A percentile compares a stretch with the other conserved stretches of the same genome.
Evolutionary conservation across 495 filamentous ascomycete species (phyloP).

Genomic region (Xylaria nigripes): DNA sequence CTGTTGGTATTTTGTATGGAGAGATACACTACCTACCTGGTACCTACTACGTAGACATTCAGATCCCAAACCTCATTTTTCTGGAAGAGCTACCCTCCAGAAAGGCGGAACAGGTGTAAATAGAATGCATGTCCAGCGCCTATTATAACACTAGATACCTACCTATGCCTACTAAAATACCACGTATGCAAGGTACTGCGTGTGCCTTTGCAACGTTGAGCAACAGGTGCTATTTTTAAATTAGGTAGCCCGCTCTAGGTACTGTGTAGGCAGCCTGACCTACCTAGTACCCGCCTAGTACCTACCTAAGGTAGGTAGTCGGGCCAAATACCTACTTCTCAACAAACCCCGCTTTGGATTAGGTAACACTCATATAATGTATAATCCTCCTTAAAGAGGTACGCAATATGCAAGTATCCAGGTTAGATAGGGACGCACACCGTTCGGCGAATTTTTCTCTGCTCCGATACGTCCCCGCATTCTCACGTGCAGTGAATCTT

Average conservation of each 20-base stretch:
- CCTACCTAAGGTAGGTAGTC: too few relatives aligned
- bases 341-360: neutral
- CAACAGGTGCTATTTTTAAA: constrained; percentile 28
- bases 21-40: too few relatives aligned
- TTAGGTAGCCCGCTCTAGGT: constrained; percentile 26
- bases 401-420: neutral
- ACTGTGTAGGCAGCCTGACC: too few relatives aligned
- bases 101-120: too few relatives aligned
- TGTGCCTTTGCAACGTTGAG: constrained; percentile 5
- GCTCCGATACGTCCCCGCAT: too few relatives aligned
- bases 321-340: neutral
- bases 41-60: too few relatives aligned
- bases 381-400: neutral
- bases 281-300: too few relatives aligned
- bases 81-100: too few relatives aligned
- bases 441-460: neutral
- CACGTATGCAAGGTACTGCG: constrained; percentile 5
- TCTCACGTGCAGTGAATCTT: neutral
- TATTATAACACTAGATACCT: neutral
- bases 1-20: too few relatives aligned
- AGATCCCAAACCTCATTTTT: too few relatives aligned
- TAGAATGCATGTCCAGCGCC: neutral
- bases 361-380: neutral
- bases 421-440: neutral
- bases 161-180: too few relatives aligned